Evolutionary conservation across 2,329 filamentous ascomycete species (phyloP).

Genomic region (Arthrobotrys sinensis): DNA sequence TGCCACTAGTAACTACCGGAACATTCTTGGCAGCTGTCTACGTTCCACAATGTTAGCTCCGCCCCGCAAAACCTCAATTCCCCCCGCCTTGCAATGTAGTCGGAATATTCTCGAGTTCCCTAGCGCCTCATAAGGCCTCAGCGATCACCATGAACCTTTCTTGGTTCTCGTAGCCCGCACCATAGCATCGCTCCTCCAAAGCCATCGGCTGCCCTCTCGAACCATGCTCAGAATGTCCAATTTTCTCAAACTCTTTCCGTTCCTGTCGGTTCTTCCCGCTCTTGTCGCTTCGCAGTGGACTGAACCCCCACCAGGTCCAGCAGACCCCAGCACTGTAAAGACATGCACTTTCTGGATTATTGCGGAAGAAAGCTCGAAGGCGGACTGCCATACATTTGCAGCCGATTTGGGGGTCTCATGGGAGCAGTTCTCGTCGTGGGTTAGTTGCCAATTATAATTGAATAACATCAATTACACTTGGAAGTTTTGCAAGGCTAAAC

Average conservation of each 20-base stretch:
- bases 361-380: conserved; percentile 25
- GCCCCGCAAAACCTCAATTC: not conserved
- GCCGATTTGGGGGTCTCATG: conserved; percentile 20
- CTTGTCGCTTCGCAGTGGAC: conserved; percentile 19
- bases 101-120: not conserved
- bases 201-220: not conserved
- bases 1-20: conserved; percentile 20
- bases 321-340: conserved; percentile 20
- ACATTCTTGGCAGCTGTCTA: not conserved
- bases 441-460: not conserved
- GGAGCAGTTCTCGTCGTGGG: conserved; percentile 19
- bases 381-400: conserved; percentile 18
- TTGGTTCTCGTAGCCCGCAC: not conserved
- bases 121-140: conserved; percentile 10
- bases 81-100: not conserved
- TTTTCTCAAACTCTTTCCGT: conserved; percentile 4
- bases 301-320: conserved; percentile 25
- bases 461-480: not conserved
- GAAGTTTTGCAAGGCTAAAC: not conserved
- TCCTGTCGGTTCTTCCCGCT: not conserved
- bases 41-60: not conserved
- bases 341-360: conserved; percentile 28
- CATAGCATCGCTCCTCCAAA: not conserved
- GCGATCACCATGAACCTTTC: conserved; percentile 6
- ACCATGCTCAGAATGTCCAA: not conserved